Evolutionary conservation across 2,329 filamentous ascomycete genomes (phyloP).

Genomic region (Keithomyces neogunnii): DNA sequence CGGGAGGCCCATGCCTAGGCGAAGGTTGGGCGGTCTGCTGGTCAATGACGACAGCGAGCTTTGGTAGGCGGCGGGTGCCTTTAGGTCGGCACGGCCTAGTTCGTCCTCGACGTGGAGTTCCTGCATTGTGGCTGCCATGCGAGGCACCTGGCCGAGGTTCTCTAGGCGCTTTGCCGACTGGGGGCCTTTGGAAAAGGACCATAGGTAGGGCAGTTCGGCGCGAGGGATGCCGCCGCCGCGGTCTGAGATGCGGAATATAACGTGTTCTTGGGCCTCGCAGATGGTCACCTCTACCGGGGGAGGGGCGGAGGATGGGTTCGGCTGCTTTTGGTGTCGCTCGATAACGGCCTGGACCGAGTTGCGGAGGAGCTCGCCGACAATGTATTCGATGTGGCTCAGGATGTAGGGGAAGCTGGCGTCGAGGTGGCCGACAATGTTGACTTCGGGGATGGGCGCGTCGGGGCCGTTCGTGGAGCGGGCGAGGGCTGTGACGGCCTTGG

Average conservation of each 20-base stretch:
- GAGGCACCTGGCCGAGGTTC: slow-evolving; percentile 79
- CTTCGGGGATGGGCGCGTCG: slow-evolving; percentile 64
- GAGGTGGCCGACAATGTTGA: slow-evolving; percentile 76
- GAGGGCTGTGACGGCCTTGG: slow-evolving; percentile 64
- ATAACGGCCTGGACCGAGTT: slow-evolving; percentile 93
- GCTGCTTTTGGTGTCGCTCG: slow-evolving; percentile 53
- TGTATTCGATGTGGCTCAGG: slow-evolving; percentile 91
- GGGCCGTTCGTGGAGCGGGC: slow-evolving; percentile 67
- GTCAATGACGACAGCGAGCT: slow-evolving; percentile 74
- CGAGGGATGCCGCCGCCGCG: slow-evolving; percentile 86
- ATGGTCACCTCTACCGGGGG: slow-evolving; percentile 90
- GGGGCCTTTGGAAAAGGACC: slow-evolving; percentile 94
- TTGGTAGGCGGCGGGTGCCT: slow-evolving; percentile 29
- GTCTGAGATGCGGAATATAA: slow-evolving; percentile 93
- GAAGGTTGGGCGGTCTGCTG: slow-evolving; percentile 74
- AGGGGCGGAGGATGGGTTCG: slow-evolving; percentile 31
- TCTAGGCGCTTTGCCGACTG: slow-evolving; percentile 68
- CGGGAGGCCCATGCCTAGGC: slow-evolving; percentile 86
- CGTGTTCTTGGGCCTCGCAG: slow-evolving; percentile 87
- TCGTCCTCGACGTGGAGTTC: slow-evolving; percentile 55
- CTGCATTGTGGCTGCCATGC: slow-evolving; percentile 88
- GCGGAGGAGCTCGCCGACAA: slow-evolving; percentile 86
- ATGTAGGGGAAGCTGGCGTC: slow-evolving; percentile 95
- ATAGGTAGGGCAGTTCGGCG: slow-evolving; percentile 79
- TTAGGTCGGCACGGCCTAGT: slow-evolving; percentile 31